These are phyloP conservation scores for Rubus parviflorus DNA, from an alignment of 306 rosid species.

Conservation along the genomic window DNA sequence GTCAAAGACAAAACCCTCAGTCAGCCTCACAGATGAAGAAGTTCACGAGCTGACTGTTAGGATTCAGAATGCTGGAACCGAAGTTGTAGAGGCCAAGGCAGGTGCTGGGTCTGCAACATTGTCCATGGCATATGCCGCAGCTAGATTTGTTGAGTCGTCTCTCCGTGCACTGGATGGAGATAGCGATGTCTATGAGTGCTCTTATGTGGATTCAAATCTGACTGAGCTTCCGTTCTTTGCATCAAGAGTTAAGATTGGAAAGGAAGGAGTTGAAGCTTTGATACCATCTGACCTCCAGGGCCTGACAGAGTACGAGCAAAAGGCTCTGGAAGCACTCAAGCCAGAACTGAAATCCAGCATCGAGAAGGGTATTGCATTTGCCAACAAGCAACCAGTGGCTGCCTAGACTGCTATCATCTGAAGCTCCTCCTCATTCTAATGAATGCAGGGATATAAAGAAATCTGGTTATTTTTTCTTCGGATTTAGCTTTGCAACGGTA, in stretches of 20 bases:
- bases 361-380: constrained; percentile 88
- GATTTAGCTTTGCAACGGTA: constrained; percentile 34
- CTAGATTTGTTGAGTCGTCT: constrained; percentile 94
- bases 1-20: constrained; percentile 82
- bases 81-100: constrained; percentile 98
- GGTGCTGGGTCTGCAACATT: constrained; percentile 97
- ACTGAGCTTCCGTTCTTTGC: constrained; percentile 95
- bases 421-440: constrained; percentile 23
- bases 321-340: constrained; percentile 89
- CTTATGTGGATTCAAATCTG: constrained; percentile 75
- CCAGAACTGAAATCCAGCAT: constrained; percentile 91
- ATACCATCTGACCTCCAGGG: constrained; percentile 84
- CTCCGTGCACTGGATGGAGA: constrained; percentile 96
- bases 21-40: constrained; percentile 70
- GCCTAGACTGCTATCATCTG: constrained; percentile 37
- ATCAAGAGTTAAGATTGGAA: constrained; percentile 88
- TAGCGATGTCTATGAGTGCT: constrained; percentile 87
- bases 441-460: constrained; percentile 22
- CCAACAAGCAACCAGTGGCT: constrained; percentile 66
- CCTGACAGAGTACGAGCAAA: constrained; percentile 81
- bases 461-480: constrained; percentile 19
- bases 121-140: constrained; percentile 99
- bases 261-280: constrained; percentile 85
- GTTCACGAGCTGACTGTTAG: constrained; percentile 71
- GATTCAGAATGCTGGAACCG: constrained; percentile 97